Conservation (phyloP, 1,284 basidiomycete genomes). For the Microbotryum violaceum region DNA sequence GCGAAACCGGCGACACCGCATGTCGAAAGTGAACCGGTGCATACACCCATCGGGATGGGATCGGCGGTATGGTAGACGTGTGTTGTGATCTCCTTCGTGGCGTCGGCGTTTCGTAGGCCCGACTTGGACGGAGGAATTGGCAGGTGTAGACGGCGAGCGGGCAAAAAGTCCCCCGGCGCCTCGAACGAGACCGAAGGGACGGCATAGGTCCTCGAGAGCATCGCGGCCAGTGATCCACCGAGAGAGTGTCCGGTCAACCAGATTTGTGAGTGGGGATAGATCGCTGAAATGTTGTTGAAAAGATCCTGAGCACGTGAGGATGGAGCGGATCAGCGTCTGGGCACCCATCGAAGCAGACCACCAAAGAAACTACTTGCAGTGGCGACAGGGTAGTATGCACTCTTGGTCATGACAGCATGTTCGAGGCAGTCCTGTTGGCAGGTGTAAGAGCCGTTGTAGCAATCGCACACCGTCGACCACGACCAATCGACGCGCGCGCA, state of each 20-base stretch:
- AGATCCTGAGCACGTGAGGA: conserved; percentile 54
- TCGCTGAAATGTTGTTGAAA: conserved; percentile 85
- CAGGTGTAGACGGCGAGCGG: conserved; percentile 76
- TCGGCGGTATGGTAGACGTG: conserved; percentile 53
- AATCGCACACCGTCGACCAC: conserved; percentile 92
- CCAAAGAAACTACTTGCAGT: conserved; percentile 53
- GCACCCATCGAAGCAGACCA: conserved; percentile 7
- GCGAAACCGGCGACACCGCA: conserved; percentile 38
- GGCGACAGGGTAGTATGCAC: conserved; percentile 74
- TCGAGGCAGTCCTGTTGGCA: conserved; percentile 81
- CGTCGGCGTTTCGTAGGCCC: not conserved
- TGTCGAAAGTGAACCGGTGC: conserved; percentile 18
- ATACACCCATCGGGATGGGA: conserved; percentile 39
- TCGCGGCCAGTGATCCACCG: conserved; percentile 76
- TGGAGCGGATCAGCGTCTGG: not conserved
- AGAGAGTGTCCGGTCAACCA: conserved; percentile 91
- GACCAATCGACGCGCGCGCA: conserved; percentile 90
- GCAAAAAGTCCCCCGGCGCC: conserved; percentile 80
- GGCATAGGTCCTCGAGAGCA: conserved; percentile 88
- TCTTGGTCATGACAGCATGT: conserved; percentile 67
- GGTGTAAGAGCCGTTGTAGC: conserved; percentile 70
- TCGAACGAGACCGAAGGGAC: conserved; percentile 82
- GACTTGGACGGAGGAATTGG: conserved; percentile 51
- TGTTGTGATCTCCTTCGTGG: conserved; percentile 35
- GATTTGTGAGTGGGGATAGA: conserved; percentile 86